Percentiles rank a stretch among this genome's conserved stretches.
These are phyloP conservation scores for Pilasporangium apinafurcum DNA, from an alignment of 352 stramenopile species.

Conservation along the genomic window DNA sequence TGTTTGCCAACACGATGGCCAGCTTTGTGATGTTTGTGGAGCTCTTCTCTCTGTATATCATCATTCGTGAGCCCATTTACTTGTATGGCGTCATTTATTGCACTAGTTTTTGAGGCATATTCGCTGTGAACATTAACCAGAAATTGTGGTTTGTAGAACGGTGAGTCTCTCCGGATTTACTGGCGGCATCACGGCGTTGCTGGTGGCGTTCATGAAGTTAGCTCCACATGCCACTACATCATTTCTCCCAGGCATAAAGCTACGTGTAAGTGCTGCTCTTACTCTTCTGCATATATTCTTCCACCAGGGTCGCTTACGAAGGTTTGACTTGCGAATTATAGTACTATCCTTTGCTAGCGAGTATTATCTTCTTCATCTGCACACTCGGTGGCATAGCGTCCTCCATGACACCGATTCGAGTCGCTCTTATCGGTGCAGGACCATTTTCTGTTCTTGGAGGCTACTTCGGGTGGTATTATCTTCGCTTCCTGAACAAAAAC, in stretches of 20 bases:
- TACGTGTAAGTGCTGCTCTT: conserved; percentile 42
- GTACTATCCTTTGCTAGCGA: conserved; percentile 65
- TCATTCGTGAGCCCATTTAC: conserved; percentile 73
- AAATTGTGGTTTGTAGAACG: no score
- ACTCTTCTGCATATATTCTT: neutral
- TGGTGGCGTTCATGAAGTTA: conserved; percentile 80
- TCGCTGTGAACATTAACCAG: no score
- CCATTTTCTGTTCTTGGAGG: conserved; percentile 69
- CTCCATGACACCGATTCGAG: conserved; percentile 24
- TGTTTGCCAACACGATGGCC: conserved; percentile 68
- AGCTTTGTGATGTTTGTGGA: conserved; percentile 74
- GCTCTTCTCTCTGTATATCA: conserved; percentile 78
- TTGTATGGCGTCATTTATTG: conserved; percentile 34
- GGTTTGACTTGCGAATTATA: conserved; percentile 9
- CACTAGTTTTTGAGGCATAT: neutral
- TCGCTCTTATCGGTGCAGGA: conserved; percentile 53
- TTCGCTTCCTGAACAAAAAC: conserved; percentile 82
- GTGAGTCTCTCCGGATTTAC: conserved; percentile 71
- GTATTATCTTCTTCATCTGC: conserved; percentile 39
- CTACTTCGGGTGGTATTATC: conserved; percentile 83
- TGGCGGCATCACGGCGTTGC: conserved; percentile 65
- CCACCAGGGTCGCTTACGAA: no score
- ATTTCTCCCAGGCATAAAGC: conserved; percentile 46
- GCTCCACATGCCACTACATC: conserved; percentile 47
- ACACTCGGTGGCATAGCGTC: conserved; percentile 36